Conservation (phyloP, 2,329 filamentous ascomycete species). For the Daldinia sp. region DNA sequence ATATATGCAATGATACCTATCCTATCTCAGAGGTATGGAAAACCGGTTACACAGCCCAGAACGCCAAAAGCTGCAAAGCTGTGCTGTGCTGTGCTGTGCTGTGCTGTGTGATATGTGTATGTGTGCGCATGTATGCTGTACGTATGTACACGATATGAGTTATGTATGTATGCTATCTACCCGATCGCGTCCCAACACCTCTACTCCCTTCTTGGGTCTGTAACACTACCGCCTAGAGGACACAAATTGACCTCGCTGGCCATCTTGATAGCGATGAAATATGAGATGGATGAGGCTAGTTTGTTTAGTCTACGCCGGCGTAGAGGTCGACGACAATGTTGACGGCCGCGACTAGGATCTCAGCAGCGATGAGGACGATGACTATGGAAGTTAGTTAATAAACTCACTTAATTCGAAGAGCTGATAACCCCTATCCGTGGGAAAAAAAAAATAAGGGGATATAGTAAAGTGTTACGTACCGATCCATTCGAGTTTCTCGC, state of each 20-base stretch:
- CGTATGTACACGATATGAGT: background rate
- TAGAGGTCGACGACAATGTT: conserved; percentile 97
- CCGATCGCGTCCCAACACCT: conserved; percentile 18
- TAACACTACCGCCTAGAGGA: background rate
- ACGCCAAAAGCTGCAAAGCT: conserved; percentile 11
- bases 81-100: background rate
- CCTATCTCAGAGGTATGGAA: background rate
- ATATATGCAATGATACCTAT: conserved; percentile 7
- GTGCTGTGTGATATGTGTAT: background rate
- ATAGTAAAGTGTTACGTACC: conserved; percentile 65
- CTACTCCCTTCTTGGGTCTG: conserved; percentile 1
- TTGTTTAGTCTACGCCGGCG: conserved; percentile 60
- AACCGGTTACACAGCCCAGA: conserved; percentile 4
- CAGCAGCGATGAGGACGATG: conserved; percentile 93
- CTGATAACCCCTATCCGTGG: background rate
- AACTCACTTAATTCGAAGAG: background rate
- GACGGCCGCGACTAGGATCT: conserved; percentile 91
- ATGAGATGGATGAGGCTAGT: background rate
- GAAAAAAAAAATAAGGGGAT: background rate
- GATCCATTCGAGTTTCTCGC: conserved; percentile 90
- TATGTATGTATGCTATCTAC: conserved; percentile 22
- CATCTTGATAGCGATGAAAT: background rate
- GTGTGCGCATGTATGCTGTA: too few relatives aligned
- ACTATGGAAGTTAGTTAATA: conserved; percentile 65
- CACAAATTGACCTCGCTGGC: background rate